Evolutionary conservation across 148 eudicot species (phyloP), one percentile per base, ranked within the genome.

Genomic region (Cornus controversa): DNA sequence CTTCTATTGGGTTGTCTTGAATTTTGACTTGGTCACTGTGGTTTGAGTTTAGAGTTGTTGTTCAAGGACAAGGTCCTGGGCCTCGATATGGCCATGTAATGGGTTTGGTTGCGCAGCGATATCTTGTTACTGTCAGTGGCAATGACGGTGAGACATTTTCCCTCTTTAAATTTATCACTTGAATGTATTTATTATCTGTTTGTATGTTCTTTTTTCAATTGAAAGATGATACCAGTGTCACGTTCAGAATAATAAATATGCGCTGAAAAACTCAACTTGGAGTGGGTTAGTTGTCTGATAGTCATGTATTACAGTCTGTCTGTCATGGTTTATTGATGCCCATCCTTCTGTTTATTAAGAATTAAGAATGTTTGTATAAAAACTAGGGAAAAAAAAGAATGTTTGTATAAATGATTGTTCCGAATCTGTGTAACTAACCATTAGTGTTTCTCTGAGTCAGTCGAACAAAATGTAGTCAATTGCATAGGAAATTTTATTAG

Each of bases 31-130:
- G 77, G 31, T 63, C 62, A 13, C 31, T 63, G 14, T 75, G 36
- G 82, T 73, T 58, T 77, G 57, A 70, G 58, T 76, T 81, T 83
- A 96, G 99, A 81, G 90, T 96, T 80, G 98, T 96, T 69, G 98
- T 91, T 77, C 98, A 96, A 86, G 98, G 98, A 71, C 87, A 84
- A 76, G 99, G 99, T 77, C 93, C 97, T 23, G 99, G 99, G 66
- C 99, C 99, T 47, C 85, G 98, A 76, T 96, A 96, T 75, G 99
- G 99, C 16, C 99, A 96, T 83, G 99, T 91, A 40, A 91, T 93
- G 94, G 99, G 89, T 64, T 85, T 96, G 85, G 98, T 96, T 75
- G 91, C 91, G 45, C 99, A 93, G 78, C 83, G 99, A 85, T 96
- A 91, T 79, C 99, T 96, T 76, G 93, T 96, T 63, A 87, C 88